phyloP scores from a whole-genome alignment of 768 basidiomycete species.

The Boletellus sp. region DNA sequence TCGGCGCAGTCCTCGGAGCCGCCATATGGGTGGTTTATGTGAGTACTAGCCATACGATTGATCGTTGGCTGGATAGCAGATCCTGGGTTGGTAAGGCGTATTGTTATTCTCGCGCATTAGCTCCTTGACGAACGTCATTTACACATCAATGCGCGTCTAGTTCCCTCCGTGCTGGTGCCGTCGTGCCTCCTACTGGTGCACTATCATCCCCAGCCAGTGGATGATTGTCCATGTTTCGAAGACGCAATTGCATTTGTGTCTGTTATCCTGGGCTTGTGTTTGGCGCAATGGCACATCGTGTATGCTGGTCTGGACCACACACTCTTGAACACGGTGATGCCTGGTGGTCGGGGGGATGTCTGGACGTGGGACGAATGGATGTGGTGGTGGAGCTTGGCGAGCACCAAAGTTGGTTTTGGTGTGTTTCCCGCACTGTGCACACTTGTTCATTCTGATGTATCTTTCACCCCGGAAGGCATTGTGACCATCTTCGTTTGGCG shows the following conservation, averaged over 20 bases:
- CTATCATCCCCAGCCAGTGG: slow-evolving; percentile 89
- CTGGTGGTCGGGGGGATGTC: slow-evolving; percentile 48
- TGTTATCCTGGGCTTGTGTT: slow-evolving; percentile 69
- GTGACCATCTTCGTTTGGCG: slow-evolving; percentile 84
- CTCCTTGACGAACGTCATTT: slow-evolving; percentile 6
- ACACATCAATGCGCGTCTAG: slow-evolving; percentile 23
- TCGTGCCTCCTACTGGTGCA: slow-evolving; percentile 75
- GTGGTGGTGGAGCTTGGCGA: slow-evolving; percentile 37
- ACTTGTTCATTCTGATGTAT: background rate
- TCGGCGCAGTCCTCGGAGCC: slow-evolving; percentile 63
- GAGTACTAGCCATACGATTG: slow-evolving; percentile 36
- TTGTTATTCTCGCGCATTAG: slow-evolving; percentile 16
- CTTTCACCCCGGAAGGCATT: slow-evolving; percentile 47
- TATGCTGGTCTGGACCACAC: slow-evolving; percentile 39
- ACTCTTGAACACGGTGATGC: slow-evolving; percentile 43
- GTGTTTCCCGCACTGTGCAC: slow-evolving; percentile 11
- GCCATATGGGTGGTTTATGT: slow-evolving; percentile 54
- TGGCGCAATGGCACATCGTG: slow-evolving; percentile 62
- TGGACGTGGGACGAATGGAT: slow-evolving; percentile 32
- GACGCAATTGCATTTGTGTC: slow-evolving; percentile 93
- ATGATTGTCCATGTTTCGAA: slow-evolving; percentile 97
- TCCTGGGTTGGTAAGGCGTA: slow-evolving; percentile 34
- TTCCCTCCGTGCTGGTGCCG: slow-evolving; percentile 59
- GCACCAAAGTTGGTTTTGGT: slow-evolving; percentile 43
- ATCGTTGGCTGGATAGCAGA: slow-evolving; percentile 38